Evolutionary conservation across 306 rosid species (phyloP).

Genomic region (Trifolium fragiferum): DNA sequence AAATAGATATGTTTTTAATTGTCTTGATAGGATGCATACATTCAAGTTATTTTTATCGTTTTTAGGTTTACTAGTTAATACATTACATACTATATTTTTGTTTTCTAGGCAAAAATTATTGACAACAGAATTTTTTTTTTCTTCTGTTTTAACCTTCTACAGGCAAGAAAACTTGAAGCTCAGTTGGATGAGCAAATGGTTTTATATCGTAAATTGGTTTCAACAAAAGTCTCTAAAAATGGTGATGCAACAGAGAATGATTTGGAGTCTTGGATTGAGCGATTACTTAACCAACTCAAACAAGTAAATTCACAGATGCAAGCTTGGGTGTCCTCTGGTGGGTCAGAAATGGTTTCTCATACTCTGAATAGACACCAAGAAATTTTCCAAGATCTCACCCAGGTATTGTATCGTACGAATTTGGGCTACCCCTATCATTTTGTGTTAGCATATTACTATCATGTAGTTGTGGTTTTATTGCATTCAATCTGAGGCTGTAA

Average conservation of each 20-base stretch:
- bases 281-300: slow-evolving; percentile 81
- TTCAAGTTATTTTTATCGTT: background rate
- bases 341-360: slow-evolving; percentile 98
- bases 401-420: slow-evolving; percentile 60
- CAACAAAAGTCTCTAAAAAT: slow-evolving; percentile 75
- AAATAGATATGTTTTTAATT: slow-evolving; percentile 2
- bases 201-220: slow-evolving; percentile 81
- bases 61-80: background rate
- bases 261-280: slow-evolving; percentile 81
- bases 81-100: background rate
- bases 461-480: slow-evolving; percentile 22
- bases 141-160: slow-evolving; percentile 29
- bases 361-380: slow-evolving; percentile 97
- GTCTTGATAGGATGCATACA: slow-evolving; percentile 13
- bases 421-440: slow-evolving; percentile 13
- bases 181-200: slow-evolving; percentile 96
- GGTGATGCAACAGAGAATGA: slow-evolving; percentile 65
- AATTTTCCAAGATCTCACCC: slow-evolving; percentile 95
- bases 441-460: slow-evolving; percentile 13
- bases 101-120: slow-evolving; percentile 20
- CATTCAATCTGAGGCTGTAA: background rate
- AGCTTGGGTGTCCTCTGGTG: slow-evolving; percentile 97
- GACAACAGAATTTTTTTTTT: slow-evolving; percentile 21
- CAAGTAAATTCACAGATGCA: slow-evolving; percentile 97
- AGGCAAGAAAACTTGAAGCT: slow-evolving; percentile 98